phyloP scores from a whole-genome alignment of 73 alveolate species.

The Blepharisma japonicum region DNA sequence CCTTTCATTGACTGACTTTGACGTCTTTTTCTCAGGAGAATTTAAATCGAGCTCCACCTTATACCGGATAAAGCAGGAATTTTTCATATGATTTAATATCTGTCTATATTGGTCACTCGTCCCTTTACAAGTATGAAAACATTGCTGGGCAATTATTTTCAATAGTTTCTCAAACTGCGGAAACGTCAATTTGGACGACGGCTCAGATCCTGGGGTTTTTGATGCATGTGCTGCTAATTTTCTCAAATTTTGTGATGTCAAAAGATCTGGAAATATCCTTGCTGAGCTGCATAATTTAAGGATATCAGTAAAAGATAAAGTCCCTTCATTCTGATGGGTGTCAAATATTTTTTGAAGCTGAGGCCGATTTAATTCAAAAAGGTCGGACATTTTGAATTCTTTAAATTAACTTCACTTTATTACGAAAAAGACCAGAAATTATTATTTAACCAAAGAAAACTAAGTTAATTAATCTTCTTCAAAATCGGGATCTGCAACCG shows the following conservation, averaged over 20 bases:
- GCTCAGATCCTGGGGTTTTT: background rate
- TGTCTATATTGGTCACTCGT: background rate
- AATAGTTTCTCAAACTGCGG: background rate
- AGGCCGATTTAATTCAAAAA: conserved; percentile 11
- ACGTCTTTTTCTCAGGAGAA: too few relatives aligned
- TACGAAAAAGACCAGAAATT: too few relatives aligned
- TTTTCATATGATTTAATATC: background rate
- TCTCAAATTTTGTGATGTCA: conserved; percentile 10
- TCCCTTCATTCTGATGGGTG: conserved; percentile 4
- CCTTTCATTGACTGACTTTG: too few relatives aligned
- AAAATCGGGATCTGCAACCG: too few relatives aligned
- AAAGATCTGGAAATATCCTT: conserved; percentile 21
- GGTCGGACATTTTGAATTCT: background rate
- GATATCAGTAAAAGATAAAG: conserved; percentile 13
- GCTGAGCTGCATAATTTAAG: conserved; percentile 6
- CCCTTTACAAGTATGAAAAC: background rate
- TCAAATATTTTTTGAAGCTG: conserved; percentile 11
- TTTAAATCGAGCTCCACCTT: too few relatives aligned
- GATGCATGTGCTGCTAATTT: background rate
- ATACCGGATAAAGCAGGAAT: background rate
- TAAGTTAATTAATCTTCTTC: too few relatives aligned
- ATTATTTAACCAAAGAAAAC: too few relatives aligned
- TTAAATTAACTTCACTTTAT: too few relatives aligned
- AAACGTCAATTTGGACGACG: background rate
- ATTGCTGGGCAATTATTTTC: background rate